A percentile compares a stretch with the other conserved stretches of the same genome.
Evolutionary conservation across 2,329 filamentous ascomycete genomes (phyloP).

Genomic region (Stromatinia cepivora): DNA sequence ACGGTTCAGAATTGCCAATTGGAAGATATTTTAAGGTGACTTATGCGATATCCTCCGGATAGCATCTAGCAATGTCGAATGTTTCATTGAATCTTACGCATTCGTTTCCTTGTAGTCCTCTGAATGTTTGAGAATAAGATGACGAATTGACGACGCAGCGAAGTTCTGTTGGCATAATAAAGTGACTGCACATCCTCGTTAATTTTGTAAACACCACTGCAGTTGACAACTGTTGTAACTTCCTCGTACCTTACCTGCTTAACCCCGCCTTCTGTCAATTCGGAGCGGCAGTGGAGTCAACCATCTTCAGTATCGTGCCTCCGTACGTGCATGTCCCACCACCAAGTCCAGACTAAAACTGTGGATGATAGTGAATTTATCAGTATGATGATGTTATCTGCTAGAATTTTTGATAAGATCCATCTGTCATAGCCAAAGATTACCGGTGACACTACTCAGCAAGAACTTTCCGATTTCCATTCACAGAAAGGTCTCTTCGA

Average conservation of each 20-base stretch:
- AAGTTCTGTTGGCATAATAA: not conserved
- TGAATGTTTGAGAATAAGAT: no score
- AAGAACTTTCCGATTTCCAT: not conserved
- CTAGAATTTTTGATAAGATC: not conserved
- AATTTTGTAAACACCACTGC: not conserved
- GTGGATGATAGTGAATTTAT: not conserved
- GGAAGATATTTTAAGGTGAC: not conserved
- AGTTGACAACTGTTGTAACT: not conserved
- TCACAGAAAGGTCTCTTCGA: not conserved
- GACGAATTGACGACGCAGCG: not conserved
- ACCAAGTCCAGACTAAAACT: not conserved
- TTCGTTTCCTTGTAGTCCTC: not conserved
- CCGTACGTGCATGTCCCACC: not conserved
- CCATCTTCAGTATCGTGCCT: not conserved
- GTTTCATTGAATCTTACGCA: not conserved
- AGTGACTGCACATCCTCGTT: not conserved
- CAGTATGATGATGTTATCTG: not conserved
- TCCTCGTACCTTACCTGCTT: not conserved
- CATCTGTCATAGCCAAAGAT: not conserved
- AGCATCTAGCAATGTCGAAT: not conserved
- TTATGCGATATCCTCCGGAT: not conserved
- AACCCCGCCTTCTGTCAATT: not conserved
- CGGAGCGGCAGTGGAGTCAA: not conserved
- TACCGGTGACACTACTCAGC: not conserved
- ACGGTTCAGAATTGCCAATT: not conserved